A percentile compares a stretch with the other conserved stretches of the same genome.
These are phyloP conservation scores for Evernia prunastri DNA, from an alignment of 495 filamentous ascomycete species.

Conservation along the genomic window DNA sequence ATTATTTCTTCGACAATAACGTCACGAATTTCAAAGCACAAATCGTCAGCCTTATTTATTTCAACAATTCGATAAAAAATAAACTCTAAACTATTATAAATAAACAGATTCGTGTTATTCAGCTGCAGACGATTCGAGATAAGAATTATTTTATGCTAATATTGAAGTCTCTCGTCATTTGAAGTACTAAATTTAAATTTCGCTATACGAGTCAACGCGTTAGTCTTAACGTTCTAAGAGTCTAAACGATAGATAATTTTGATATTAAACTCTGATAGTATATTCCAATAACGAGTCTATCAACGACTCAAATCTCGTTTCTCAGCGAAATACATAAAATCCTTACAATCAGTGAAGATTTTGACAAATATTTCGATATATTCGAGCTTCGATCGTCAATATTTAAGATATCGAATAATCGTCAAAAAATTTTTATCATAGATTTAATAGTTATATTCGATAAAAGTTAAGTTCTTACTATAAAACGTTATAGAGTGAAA, in stretches of 20 bases:
- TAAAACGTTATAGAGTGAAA: no score
- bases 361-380: conserved; percentile 11
- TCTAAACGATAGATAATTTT: conserved; percentile 28
- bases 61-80: not conserved
- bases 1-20: not conserved
- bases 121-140: not conserved
- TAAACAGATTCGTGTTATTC: not conserved
- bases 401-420: conserved; percentile 30
- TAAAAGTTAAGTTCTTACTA: no score
- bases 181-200: not conserved
- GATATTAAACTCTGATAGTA: conserved; percentile 29
- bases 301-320: conserved; percentile 27
- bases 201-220: conserved; percentile 22
- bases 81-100: not conserved
- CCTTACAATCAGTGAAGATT: conserved; percentile 26
- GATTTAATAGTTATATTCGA: no score
- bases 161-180: not conserved
- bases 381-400: conserved; percentile 31
- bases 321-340: conserved; percentile 29
- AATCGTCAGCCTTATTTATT: not conserved
- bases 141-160: not conserved
- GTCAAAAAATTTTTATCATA: conserved; percentile 38
- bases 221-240: conserved; percentile 21
- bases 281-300: no score
- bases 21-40: not conserved